Evolutionary conservation across 345 rosid species (phyloP).

Genomic region (Psidium guajava): DNA sequence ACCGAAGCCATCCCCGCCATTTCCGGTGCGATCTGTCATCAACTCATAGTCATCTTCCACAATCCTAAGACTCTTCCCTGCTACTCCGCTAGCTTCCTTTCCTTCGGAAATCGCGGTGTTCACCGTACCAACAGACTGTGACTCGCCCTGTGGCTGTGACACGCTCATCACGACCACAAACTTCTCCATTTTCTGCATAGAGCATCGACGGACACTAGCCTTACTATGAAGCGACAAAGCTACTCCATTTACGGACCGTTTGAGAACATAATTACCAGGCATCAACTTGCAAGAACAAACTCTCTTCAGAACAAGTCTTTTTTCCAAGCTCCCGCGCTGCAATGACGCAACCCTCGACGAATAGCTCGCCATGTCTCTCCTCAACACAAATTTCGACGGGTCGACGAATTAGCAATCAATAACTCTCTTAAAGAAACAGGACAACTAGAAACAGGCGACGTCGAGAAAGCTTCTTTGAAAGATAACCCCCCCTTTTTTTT

Average conservation of each 20-base stretch:
- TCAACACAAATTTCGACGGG: constrained; percentile 3
- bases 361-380: constrained; percentile 30
- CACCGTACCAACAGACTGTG: constrained; percentile 10
- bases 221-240: background rate
- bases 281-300: background rate
- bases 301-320: constrained; percentile 7
- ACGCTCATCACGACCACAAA: constrained; percentile 20
- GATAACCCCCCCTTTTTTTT: background rate
- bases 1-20: constrained; percentile 12
- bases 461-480: background rate
- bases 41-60: background rate
- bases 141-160: constrained; percentile 23
- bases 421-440: background rate
- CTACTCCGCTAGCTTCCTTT: background rate
- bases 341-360: constrained; percentile 19
- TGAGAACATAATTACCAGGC: constrained; percentile 1
- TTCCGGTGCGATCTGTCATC: background rate
- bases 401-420: constrained; percentile 15
- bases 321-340: constrained; percentile 11
- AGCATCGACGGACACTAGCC: constrained; percentile 5
- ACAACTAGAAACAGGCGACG: background rate
- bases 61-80: background rate
- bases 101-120: constrained; percentile 6
- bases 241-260: constrained; percentile 1
- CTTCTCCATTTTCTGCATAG: constrained; percentile 19